Percentiles rank a stretch among this genome's conserved stretches.
These are phyloP conservation scores for Aspergillus clavatus DNA, from an alignment of 2,329 filamentous ascomycete species.

Conservation along the genomic window DNA sequence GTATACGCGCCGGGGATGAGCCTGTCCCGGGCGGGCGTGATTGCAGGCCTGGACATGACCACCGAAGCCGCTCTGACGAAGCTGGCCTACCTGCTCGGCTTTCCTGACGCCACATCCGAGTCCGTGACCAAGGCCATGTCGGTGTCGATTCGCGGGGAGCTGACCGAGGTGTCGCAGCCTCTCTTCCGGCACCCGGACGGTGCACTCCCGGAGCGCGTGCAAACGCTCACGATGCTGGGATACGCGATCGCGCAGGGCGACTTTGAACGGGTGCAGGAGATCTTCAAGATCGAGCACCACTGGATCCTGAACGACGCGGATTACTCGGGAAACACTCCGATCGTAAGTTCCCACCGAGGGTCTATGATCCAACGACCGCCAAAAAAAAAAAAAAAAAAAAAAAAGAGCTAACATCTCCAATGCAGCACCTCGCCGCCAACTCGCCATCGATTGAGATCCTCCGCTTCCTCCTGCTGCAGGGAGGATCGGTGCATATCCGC, in stretches of 20 bases:
- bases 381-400: no score
- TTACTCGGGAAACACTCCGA: constrained; percentile 72
- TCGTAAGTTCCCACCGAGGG: no score
- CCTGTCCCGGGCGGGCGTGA: constrained; percentile 76
- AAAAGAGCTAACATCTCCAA: constrained; percentile 6
- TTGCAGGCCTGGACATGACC: constrained; percentile 84
- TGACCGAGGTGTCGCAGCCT: constrained; percentile 69
- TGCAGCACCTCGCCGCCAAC: constrained; percentile 54
- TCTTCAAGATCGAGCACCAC: constrained; percentile 62
- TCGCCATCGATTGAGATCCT: constrained; percentile 53
- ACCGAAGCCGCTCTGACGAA: constrained; percentile 89
- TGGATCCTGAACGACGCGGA: constrained; percentile 70
- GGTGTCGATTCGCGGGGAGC: constrained; percentile 71
- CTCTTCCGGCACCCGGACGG: constrained; percentile 71
- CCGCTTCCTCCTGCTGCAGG: constrained; percentile 52
- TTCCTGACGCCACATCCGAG: constrained; percentile 57
- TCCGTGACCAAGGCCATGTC: constrained; percentile 70
- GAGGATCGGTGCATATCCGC: constrained; percentile 56
- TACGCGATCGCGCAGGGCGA: constrained; percentile 75
- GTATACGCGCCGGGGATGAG: constrained; percentile 74
- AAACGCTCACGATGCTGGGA: constrained; percentile 69
- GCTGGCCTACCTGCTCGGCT: constrained; percentile 75
- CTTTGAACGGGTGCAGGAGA: constrained; percentile 58
- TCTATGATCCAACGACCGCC: no score
- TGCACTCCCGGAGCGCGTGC: constrained; percentile 52